Conservation (phyloP, 345 rosid genomes). For the Brassica napus region Da-Ae NC_063436.1:31389001-31389500, state of each 20-base stretch:
- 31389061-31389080: slow-evolving; percentile 54
- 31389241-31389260: slow-evolving; percentile 52
- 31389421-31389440: slow-evolving; percentile 38
- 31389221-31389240: slow-evolving; percentile 67
- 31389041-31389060: slow-evolving; percentile 67
- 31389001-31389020: slow-evolving; percentile 68
- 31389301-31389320: slow-evolving; percentile 39
- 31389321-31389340: slow-evolving; percentile 46
- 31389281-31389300: slow-evolving; percentile 1
- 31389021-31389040: slow-evolving; percentile 84
- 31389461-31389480: background rate
- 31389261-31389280: slow-evolving; percentile 6
- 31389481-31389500: background rate
- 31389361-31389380: background rate
- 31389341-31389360: slow-evolving; percentile 47
- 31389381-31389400: slow-evolving; percentile 24
- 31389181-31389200: slow-evolving; percentile 66
- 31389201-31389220: slow-evolving; percentile 71
- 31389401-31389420: slow-evolving; percentile 27
- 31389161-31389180: slow-evolving; percentile 61
- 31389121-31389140: slow-evolving; percentile 66
- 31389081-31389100: slow-evolving; percentile 45
- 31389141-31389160: slow-evolving; percentile 81
- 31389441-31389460: slow-evolving; percentile 17
- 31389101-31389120: slow-evolving; percentile 46